phyloP scores from a whole-genome alignment of 192 early-diverging fungal species.

The Coemansia sp. region DNA sequence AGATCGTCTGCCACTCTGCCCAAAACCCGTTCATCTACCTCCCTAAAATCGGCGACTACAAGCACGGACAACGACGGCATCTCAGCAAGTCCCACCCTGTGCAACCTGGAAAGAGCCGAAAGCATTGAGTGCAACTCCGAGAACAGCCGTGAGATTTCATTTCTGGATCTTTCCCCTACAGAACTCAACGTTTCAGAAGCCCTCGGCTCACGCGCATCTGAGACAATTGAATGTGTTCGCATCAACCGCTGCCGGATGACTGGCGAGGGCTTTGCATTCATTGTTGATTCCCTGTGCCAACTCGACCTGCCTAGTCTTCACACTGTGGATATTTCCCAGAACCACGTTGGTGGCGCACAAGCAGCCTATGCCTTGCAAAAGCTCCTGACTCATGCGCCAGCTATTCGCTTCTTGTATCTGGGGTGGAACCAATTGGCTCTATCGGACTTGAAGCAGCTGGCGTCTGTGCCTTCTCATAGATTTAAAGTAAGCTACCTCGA shows the following conservation, averaged over 20 bases:
- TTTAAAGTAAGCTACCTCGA: constrained; percentile 26
- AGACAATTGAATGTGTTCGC: constrained; percentile 50
- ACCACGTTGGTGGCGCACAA: constrained; percentile 37
- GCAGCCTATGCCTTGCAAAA: constrained; percentile 30
- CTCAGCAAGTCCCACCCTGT: constrained; percentile 32
- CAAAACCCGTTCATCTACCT: constrained; percentile 23
- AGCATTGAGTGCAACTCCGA: constrained; percentile 5
- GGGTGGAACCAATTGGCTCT: constrained; percentile 52
- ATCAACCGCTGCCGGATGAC: constrained; percentile 53
- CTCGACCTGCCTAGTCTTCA: constrained; percentile 31
- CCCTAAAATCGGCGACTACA: constrained; percentile 16
- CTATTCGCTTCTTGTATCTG: constrained; percentile 33
- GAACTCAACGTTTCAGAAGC: constrained; percentile 36
- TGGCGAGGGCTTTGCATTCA: constrained; percentile 20
- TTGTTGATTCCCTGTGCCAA: constrained; percentile 37
- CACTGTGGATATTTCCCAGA: constrained; percentile 47
- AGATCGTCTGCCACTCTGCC: constrained; percentile 8
- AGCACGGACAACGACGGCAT: constrained; percentile 17
- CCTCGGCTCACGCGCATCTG: constrained; percentile 34
- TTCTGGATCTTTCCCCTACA: constrained; percentile 34
- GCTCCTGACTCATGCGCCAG: constrained; percentile 28
- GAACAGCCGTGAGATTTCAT: constrained; percentile 42
- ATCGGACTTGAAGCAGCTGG: constrained; percentile 23
- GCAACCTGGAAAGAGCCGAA: constrained; percentile 12
- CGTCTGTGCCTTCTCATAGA: neutral